phyloP scores from a whole-genome alignment of 495 filamentous ascomycete genomes.

The Aspergillus homomorphus region DNA sequence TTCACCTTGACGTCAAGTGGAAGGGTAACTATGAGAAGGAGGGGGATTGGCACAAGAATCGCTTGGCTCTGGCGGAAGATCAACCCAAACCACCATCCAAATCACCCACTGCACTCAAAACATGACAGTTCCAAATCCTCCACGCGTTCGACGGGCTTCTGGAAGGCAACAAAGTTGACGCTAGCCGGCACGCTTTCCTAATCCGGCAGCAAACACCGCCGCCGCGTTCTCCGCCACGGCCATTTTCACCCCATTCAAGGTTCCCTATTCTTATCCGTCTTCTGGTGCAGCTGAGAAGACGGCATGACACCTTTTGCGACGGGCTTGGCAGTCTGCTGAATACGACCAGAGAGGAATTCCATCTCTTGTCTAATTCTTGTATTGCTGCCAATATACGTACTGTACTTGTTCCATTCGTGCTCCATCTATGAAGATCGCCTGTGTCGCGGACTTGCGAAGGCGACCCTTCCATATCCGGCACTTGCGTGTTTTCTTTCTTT shows the following conservation, averaged over 20 bases:
- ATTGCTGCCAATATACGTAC: too few species aligned
- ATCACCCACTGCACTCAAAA: too few species aligned
- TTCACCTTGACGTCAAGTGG: not conserved
- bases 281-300: not conserved
- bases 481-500: not conserved
- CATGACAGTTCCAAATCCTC: not conserved
- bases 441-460: not conserved
- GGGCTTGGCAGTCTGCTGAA: not conserved
- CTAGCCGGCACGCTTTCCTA: conserved; percentile 7
- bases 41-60: conserved; percentile 4
- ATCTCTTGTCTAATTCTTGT: too few species aligned
- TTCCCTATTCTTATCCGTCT: not conserved
- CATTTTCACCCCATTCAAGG: not conserved
- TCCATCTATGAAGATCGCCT: not conserved
- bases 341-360: not conserved
- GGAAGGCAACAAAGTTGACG: conserved; percentile 7
- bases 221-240: not conserved
- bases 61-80: not conserved
- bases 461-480: not conserved
- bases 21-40: not conserved
- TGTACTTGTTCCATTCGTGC: not conserved
- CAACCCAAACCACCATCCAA: not conserved
- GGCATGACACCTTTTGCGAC: not conserved
- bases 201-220: not conserved
- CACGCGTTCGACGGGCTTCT: conserved; percentile 8